Conservation (phyloP, 257 asterid genomes). For the Verbena officinalis region DNA sequence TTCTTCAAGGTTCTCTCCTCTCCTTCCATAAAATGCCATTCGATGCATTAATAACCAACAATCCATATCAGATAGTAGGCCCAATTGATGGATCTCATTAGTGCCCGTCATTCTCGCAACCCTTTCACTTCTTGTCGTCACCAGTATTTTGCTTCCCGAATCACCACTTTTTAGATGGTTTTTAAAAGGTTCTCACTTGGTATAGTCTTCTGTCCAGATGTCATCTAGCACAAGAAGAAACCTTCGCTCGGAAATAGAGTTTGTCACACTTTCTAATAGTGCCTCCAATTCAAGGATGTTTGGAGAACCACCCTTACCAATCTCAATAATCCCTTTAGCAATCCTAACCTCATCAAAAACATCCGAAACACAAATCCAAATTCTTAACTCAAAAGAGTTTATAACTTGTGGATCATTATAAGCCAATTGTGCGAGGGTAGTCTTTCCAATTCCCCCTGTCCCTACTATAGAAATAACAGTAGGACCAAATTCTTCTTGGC, state of each 20-base stretch:
- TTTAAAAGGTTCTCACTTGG: conserved; percentile 8
- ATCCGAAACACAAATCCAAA: conserved; percentile 47
- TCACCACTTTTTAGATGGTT: neutral
- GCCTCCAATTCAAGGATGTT: neutral
- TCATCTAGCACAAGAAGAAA: conserved; percentile 21
- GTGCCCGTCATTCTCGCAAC: conserved; percentile 34
- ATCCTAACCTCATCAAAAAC: neutral
- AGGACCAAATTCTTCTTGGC: neutral
- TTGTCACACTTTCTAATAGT: neutral
- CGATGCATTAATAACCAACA: conserved; percentile 40
- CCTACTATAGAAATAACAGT: conserved; percentile 40
- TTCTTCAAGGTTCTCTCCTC: conserved; percentile 4
- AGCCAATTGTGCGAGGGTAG: conserved; percentile 39
- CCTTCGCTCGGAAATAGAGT: neutral
- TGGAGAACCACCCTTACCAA: neutral
- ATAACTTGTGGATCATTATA: conserved; percentile 10
- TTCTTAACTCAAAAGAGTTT: conserved; percentile 17
- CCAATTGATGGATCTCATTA: conserved; percentile 25
- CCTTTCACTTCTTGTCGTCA: conserved; percentile 35
- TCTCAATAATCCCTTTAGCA: conserved; percentile 13
- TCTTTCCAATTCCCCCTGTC: conserved; percentile 44
- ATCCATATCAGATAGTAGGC: conserved; percentile 29
- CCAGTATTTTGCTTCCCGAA: conserved; percentile 23
- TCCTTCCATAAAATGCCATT: conserved; percentile 29
- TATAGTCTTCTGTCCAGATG: conserved; percentile 15